These are phyloP conservation scores for Coemansia sp. DNA, from an alignment of 192 early-diverging fungal genomes.

Conservation along the genomic window DNA sequence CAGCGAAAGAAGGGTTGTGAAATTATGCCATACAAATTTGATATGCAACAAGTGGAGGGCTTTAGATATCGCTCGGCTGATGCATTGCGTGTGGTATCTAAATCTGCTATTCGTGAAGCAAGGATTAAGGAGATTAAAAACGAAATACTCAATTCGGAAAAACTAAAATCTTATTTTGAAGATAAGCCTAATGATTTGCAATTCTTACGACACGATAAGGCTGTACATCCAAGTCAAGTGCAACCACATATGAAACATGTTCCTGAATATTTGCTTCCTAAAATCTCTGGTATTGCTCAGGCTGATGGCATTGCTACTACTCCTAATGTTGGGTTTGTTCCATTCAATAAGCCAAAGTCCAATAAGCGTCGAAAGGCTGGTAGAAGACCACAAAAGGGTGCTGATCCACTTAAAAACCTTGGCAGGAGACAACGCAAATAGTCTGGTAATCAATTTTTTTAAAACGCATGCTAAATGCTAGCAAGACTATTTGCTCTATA, in stretches of 20 bases:
- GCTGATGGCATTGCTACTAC: conserved; percentile 41
- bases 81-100: conserved; percentile 78
- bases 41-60: conserved; percentile 85
- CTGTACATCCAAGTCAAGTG: conserved; percentile 77
- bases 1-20: conserved; percentile 56
- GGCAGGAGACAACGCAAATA: conserved; percentile 43
- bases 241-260: conserved; percentile 91
- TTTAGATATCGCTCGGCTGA: conserved; percentile 89
- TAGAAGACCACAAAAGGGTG: conserved; percentile 18
- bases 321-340: conserved; percentile 48
- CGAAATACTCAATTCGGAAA: conserved; percentile 94
- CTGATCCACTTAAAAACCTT: conserved; percentile 39
- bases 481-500: too few relatives aligned
- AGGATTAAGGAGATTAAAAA: conserved; percentile 91
- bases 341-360: conserved; percentile 42
- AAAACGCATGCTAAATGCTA: neutral
- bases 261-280: conserved; percentile 91
- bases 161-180: conserved; percentile 95
- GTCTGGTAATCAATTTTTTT: neutral
- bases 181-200: conserved; percentile 92
- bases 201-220: conserved; percentile 87
- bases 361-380: conserved; percentile 26
- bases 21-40: conserved; percentile 80
- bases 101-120: conserved; percentile 78
- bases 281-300: conserved; percentile 56